A percentile compares a stretch with the other conserved stretches of the same genome.
phyloP scores from a whole-genome alignment of 371 early-diverging fungal species.

The Batrachochytrium dendrobatidis region DNA sequence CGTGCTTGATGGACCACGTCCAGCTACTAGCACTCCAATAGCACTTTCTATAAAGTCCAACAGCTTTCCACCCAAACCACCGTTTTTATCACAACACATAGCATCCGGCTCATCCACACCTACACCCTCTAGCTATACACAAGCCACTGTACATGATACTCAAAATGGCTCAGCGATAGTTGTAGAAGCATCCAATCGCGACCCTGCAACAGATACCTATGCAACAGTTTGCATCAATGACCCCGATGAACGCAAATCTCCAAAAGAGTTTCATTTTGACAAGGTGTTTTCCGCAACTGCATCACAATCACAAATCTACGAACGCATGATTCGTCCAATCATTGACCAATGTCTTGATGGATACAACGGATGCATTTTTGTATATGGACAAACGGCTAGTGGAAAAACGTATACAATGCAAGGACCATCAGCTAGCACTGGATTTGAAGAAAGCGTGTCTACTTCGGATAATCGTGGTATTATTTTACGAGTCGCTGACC shows the following conservation, averaged over 20 bases:
- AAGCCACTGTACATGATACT: too few relatives aligned
- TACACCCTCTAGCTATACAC: too few relatives aligned
- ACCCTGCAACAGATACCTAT: not conserved
- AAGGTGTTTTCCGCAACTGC: conserved; percentile 67
- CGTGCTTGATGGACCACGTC: too few relatives aligned
- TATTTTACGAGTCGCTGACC: conserved; percentile 24
- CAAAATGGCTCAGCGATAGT: too few relatives aligned
- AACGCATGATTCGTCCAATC: conserved; percentile 55
- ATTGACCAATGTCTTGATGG: conserved; percentile 85
- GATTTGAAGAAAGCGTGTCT: not conserved
- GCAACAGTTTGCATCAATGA: not conserved
- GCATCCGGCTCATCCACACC: too few relatives aligned
- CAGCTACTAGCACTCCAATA: too few relatives aligned
- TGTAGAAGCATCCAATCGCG: not conserved
- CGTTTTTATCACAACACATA: too few relatives aligned
- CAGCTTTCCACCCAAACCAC: too few relatives aligned
- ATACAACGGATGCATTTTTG: conserved; percentile 96
- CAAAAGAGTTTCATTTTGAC: conserved; percentile 44
- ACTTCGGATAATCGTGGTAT: conserved; percentile 10
- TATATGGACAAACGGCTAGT: conserved; percentile 74
- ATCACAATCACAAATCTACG: conserved; percentile 67
- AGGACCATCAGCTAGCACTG: too few relatives aligned
- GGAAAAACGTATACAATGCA: conserved; percentile 39
- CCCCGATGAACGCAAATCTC: not conserved
- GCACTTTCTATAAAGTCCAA: too few relatives aligned